Conservation (phyloP, 176 grass and related monocot species). For the Luzula sylvatica region DNA sequence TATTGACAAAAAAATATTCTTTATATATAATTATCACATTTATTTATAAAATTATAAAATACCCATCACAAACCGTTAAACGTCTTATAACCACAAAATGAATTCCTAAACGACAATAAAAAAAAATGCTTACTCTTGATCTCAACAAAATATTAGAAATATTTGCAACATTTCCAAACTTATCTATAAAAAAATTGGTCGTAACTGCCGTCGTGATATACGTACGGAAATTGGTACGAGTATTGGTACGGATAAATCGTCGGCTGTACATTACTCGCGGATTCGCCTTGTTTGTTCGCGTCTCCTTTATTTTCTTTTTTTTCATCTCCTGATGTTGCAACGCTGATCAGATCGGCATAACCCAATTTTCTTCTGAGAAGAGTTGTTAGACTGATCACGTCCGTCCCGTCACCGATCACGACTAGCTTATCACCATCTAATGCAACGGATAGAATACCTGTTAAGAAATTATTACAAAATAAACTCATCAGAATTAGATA, state of each 20-base stretch:
- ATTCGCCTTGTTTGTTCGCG: not conserved
- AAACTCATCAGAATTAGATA: not conserved
- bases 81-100: not conserved
- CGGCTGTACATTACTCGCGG: not conserved
- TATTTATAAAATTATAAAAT: too few relatives aligned
- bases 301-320: slow-evolving; percentile 34
- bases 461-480: not conserved
- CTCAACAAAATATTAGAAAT: not conserved
- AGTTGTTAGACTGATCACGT: slow-evolving; percentile 42
- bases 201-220: not conserved
- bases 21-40: too few relatives aligned
- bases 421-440: slow-evolving; percentile 44
- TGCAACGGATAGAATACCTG: slow-evolving; percentile 52
- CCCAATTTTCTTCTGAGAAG: slow-evolving; percentile 40
- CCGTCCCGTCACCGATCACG: slow-evolving; percentile 36
- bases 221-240: not conserved
- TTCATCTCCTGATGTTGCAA: slow-evolving; percentile 37
- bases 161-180: not conserved
- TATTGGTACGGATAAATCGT: slow-evolving; percentile 12
- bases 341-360: slow-evolving; percentile 47
- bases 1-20: too few relatives aligned
- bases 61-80: not conserved
- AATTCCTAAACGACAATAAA: not conserved
- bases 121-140: not conserved
- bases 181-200: not conserved